Base-by-base conservation (phyloP, 2,329 filamentous ascomycete species). In the Phialemoniopsis sp. region DNA sequence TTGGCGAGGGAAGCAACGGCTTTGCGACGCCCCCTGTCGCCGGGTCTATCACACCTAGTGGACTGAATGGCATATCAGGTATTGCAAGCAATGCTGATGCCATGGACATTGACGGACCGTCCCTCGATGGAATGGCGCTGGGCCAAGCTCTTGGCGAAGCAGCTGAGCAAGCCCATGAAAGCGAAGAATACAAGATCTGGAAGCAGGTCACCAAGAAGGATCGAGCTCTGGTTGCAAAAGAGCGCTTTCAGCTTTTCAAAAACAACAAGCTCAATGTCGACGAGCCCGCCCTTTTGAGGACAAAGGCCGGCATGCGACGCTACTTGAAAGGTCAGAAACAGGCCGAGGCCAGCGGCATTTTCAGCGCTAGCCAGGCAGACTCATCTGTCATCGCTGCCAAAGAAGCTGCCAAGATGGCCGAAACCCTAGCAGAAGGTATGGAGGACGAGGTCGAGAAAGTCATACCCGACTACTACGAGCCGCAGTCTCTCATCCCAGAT, bases 161-260 rank as follows among this genome's bases (percentile, higher is more conserved):
- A 21, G 75, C 72, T 13, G 86, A 94, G 51, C 87, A 95, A 50
- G 76, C 78, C 12, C 89, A 89, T 49, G 81, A 94, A 51, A 90
- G 97, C 51, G 90, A 97, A 42, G 91, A 96, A 57, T 95, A 93
- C 66, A 95, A 94, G 59, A 87, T 93, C 29, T 98, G 94, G 93
- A 98, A 97, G 67, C 91, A 97, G 62, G 89, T 95, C 31, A 98
- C 93, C 3, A 97, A 97, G 66, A 96, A 93, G 58, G 90, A 95
- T 54, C 83, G 93, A 46, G 93, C 93, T 4, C 69, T 85, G 17
- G 80, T 91, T 38, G 86, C 93, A 43, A 89, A 90, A 47, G 88
- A 95, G 57, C 80, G 93, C 26, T 83, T 89, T 60, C 79, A 86
- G 30, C 76, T 98, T 13, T 95, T 98, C 65, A 85, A 85, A 45